Evolutionary conservation across 78 protist genomes (phyloP).

Genomic region (Dictyostelium intermedium): DNA sequence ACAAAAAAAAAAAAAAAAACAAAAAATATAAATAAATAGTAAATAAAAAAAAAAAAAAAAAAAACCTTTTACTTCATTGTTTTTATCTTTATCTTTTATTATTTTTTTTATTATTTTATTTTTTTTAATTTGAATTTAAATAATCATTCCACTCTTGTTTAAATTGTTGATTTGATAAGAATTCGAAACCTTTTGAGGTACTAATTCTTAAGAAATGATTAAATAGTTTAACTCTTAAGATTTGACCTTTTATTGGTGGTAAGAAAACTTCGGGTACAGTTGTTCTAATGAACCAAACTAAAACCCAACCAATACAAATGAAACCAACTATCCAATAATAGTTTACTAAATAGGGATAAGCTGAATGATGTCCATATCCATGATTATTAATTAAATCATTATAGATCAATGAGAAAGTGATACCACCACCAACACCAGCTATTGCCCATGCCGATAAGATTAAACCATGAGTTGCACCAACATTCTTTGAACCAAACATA

Average conservation of each 20-base stretch:
- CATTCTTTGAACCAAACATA: conserved; percentile 79
- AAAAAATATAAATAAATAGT: background rate
- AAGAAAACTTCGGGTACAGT: background rate
- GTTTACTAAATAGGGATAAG: background rate
- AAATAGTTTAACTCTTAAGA: background rate
- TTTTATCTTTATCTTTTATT: too few relatives aligned
- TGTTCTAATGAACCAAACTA: conserved; percentile 2
- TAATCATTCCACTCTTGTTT: conserved; percentile 18
- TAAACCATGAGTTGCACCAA: conserved; percentile 78
- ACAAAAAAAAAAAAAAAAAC: background rate
- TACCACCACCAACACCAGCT: conserved; percentile 55
- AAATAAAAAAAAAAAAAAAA: background rate
- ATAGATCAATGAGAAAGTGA: conserved; percentile 1
- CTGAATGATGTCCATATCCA: background rate
- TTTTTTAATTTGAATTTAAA: background rate
- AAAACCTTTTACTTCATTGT: too few relatives aligned
- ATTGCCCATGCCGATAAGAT: conserved; percentile 30
- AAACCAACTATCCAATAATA: conserved; percentile 19
- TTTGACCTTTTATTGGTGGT: conserved; percentile 18
- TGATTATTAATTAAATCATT: background rate
- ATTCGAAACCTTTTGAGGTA: background rate
- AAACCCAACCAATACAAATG: conserved; percentile 1
- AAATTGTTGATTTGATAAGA: background rate
- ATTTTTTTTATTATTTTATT: background rate
- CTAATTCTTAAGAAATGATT: background rate